phyloP scores from a whole-genome alignment of 257 asterid genomes.

The Penstemon davidsonii region DNA sequence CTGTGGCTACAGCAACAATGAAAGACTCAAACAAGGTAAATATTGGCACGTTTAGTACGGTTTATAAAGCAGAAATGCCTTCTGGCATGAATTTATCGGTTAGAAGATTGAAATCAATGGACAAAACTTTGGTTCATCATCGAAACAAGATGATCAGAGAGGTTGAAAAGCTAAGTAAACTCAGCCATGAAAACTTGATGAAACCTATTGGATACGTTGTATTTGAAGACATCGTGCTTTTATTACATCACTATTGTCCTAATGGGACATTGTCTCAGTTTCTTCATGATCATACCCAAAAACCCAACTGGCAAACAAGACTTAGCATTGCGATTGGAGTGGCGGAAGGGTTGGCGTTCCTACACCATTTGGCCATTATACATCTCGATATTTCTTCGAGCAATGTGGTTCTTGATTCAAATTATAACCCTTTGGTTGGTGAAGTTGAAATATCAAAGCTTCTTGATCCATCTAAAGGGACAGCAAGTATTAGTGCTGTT shows the following conservation, averaged over 20 bases:
- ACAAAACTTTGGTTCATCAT: conserved; percentile 65
- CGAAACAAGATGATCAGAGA: conserved; percentile 88
- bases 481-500: conserved; percentile 96
- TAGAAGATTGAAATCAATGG: conserved; percentile 76
- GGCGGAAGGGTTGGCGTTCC: conserved; percentile 89
- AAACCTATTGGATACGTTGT: conserved; percentile 81
- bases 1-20: conserved; percentile 70
- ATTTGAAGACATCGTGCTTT: conserved; percentile 73
- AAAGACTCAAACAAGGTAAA: conserved; percentile 73
- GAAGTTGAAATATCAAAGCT: conserved; percentile 95
- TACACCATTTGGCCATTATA: conserved; percentile 81
- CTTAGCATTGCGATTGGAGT: conserved; percentile 87
- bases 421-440: conserved; percentile 71
- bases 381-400: conserved; percentile 95
- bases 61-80: conserved; percentile 94
- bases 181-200: conserved; percentile 74
- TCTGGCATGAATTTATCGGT: conserved; percentile 84
- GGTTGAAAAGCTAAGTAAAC: conserved; percentile 83
- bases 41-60: conserved; percentile 79
- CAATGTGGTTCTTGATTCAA: conserved; percentile 74
- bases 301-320: conserved; percentile 84
- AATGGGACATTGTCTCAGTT: conserved; percentile 76
- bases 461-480: conserved; percentile 90
- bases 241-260: conserved; percentile 59
- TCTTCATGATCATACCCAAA: conserved; percentile 55